A percentile compares a stretch with the other conserved stretches of the same genome.
phyloP scores from a whole-genome alignment of 208 protist genomes.

The Trypanosoma melophagium region DNA sequence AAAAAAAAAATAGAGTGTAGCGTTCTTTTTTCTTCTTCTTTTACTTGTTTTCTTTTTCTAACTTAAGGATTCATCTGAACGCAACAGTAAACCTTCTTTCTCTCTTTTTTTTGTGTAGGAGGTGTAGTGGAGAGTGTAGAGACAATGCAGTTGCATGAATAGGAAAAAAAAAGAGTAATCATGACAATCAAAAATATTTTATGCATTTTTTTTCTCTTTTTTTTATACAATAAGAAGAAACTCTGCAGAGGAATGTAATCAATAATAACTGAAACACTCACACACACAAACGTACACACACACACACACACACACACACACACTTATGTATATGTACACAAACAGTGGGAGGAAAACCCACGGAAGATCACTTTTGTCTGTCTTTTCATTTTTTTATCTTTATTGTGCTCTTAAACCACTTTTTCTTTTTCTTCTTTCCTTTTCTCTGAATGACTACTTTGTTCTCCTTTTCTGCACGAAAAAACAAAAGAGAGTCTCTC shows the following conservation, averaged over 20 bases:
- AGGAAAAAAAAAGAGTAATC: constrained; percentile 4
- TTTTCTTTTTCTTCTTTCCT: constrained; percentile 7
- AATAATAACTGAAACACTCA: too few species aligned
- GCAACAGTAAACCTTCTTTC: constrained; percentile 2
- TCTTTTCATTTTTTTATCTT: too few species aligned
- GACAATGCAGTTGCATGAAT: neutral
- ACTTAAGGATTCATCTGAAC: neutral
- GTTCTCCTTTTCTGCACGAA: neutral
- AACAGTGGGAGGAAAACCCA: too few species aligned
- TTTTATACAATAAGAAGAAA: too few species aligned
- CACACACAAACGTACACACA: too few species aligned
- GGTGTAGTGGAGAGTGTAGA: too few species aligned
- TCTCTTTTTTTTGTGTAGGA: too few species aligned
- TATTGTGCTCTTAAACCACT: neutral
- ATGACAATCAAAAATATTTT: neutral
- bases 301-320: too few species aligned
- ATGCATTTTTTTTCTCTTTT: too few species aligned
- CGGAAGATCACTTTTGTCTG: too few species aligned
- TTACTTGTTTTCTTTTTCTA: neutral
- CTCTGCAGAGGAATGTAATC: too few species aligned
- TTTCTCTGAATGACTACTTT: neutral
- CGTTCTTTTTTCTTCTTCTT: neutral
- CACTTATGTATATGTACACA: too few species aligned
- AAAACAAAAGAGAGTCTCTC: neutral
- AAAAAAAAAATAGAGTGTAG: neutral